phyloP scores from a whole-genome alignment of 202 grass and related monocot species.

The Setaria italica region DNA sequence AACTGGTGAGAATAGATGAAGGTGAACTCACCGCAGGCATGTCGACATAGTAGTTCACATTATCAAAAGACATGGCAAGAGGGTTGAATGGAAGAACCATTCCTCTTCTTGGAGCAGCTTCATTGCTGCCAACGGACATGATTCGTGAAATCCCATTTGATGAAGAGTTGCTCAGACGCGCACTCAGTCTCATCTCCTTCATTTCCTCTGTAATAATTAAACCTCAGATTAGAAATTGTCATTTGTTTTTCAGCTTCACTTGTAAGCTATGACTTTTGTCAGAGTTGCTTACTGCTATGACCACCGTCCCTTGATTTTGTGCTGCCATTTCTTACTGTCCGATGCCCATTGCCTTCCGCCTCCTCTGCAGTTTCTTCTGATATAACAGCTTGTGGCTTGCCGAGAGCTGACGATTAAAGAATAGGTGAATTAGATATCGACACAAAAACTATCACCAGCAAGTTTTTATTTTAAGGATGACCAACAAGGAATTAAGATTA shows the following conservation, averaged over 20 bases:
- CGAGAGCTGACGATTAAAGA: slow-evolving; percentile 68
- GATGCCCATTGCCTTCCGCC: slow-evolving; percentile 61
- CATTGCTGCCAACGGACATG: slow-evolving; percentile 59
- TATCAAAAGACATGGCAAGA: slow-evolving; percentile 94
- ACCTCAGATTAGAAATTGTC: slow-evolving; percentile 42
- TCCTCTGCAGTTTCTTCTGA: slow-evolving; percentile 93
- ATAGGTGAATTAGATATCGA: slow-evolving; percentile 30
- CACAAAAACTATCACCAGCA: slow-evolving; percentile 25
- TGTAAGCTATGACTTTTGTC: slow-evolving; percentile 7
- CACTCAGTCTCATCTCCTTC: slow-evolving; percentile 56
- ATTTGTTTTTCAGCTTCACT: slow-evolving; percentile 23
- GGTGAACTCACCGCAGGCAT: slow-evolving; percentile 83
- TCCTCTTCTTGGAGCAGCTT: slow-evolving; percentile 71
- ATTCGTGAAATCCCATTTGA: slow-evolving; percentile 64
- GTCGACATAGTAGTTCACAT: slow-evolving; percentile 93
- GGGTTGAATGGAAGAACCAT: slow-evolving; percentile 98
- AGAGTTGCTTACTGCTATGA: slow-evolving; percentile 59
- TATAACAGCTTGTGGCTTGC: slow-evolving; percentile 94
- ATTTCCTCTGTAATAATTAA: slow-evolving; percentile 73
- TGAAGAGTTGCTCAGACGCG: slow-evolving; percentile 56
- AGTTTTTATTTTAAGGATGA: slow-evolving; percentile 20
- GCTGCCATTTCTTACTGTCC: slow-evolving; percentile 52
- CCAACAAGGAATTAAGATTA: slow-evolving; percentile 23
- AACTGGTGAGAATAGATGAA: slow-evolving; percentile 36
- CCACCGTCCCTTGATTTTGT: slow-evolving; percentile 52